A percentile compares a stretch with the other conserved stretches of the same genome.
These are phyloP conservation scores for Aspergillus quadrilineatus DNA, from an alignment of 2,329 filamentous ascomycete species.

Conservation along the genomic window DNA sequence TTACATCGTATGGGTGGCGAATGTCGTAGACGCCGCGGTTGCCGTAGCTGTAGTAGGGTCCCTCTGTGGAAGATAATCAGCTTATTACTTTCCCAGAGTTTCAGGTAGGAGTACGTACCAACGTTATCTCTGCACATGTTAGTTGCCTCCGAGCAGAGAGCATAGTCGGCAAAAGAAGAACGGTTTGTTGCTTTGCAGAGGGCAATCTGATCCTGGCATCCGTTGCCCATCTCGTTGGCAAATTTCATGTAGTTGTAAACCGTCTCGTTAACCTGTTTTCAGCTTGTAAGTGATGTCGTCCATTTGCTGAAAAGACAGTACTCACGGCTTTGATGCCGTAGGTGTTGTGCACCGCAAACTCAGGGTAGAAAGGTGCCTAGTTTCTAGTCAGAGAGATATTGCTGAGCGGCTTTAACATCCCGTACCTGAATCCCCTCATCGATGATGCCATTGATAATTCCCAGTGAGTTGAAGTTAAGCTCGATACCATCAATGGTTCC, in stretches of 20 bases:
- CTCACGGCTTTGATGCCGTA: slow-evolving; percentile 51
- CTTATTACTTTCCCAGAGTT: not conserved
- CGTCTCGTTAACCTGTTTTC: slow-evolving; percentile 52
- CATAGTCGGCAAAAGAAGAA: slow-evolving; percentile 50
- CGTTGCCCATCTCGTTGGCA: slow-evolving; percentile 60
- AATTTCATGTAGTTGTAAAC: slow-evolving; percentile 61
- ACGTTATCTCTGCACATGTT: slow-evolving; percentile 59
- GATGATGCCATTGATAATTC: slow-evolving; percentile 59
- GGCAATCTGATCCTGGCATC: slow-evolving; percentile 62
- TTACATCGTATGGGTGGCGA: slow-evolving; percentile 48
- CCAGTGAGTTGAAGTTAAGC: slow-evolving; percentile 55
- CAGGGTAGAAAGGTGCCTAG: slow-evolving; percentile 47
- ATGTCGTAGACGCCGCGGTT: slow-evolving; percentile 63
- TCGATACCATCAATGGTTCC: slow-evolving; percentile 50
- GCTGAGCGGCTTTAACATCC: not conserved
- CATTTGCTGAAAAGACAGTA: not conserved
- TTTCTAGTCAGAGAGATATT: not conserved
- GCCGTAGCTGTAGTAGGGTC: slow-evolving; percentile 55
- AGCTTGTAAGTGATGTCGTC: not conserved
- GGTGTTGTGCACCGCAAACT: slow-evolving; percentile 56
- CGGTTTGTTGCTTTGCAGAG: slow-evolving; percentile 64
- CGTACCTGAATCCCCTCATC: slow-evolving; percentile 50
- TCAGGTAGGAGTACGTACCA: slow-evolving; percentile 27
- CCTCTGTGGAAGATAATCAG: slow-evolving; percentile 34
- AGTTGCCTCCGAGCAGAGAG: slow-evolving; percentile 55